Evolutionary conservation across 2,329 filamentous ascomycete species (phyloP).

Genomic region (Elsinoe necatrix): DNA sequence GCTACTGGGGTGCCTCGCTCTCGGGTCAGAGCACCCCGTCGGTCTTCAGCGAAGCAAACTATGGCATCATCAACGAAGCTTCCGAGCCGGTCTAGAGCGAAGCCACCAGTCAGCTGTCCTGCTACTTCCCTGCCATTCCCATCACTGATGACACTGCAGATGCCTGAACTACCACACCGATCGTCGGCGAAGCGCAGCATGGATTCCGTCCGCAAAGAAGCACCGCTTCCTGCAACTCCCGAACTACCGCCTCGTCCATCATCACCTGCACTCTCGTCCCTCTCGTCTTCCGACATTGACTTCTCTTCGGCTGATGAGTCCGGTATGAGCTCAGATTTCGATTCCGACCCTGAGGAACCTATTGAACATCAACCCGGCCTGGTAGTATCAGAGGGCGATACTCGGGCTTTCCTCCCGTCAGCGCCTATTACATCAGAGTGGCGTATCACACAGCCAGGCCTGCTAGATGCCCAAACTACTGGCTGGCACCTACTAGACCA

Average conservation of each 20-base stretch:
- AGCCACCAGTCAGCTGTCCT: not conserved
- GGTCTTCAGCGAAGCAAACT: conserved; percentile 21
- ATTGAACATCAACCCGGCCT: conserved; percentile 21
- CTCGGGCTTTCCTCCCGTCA: conserved; percentile 65
- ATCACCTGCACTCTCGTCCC: not conserved
- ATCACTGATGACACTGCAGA: not conserved
- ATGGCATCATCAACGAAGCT: not conserved
- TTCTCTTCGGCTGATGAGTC: not conserved
- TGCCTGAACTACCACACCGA: not conserved
- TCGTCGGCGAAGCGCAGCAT: not conserved
- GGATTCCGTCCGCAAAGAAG: not conserved
- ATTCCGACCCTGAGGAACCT: conserved; percentile 20
- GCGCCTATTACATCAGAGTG: conserved; percentile 57
- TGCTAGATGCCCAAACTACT: conserved; percentile 60
- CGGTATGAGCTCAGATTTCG: conserved; percentile 19
- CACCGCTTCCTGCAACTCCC: not conserved
- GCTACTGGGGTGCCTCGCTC: conserved; percentile 12
- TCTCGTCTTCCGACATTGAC: conserved; percentile 7
- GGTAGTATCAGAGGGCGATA: conserved; percentile 50
- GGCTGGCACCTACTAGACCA: conserved; percentile 71
- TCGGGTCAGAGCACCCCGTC: conserved; percentile 21
- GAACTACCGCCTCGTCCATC: not conserved
- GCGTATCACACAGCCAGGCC: conserved; percentile 80
- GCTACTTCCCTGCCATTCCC: not conserved
- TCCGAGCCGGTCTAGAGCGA: conserved; percentile 48